Evolutionary conservation across 1,284 basidiomycete genomes (phyloP), one percentile per base, ranked within the genome.

Genomic region (Singerocomus inundabilis): DNA sequence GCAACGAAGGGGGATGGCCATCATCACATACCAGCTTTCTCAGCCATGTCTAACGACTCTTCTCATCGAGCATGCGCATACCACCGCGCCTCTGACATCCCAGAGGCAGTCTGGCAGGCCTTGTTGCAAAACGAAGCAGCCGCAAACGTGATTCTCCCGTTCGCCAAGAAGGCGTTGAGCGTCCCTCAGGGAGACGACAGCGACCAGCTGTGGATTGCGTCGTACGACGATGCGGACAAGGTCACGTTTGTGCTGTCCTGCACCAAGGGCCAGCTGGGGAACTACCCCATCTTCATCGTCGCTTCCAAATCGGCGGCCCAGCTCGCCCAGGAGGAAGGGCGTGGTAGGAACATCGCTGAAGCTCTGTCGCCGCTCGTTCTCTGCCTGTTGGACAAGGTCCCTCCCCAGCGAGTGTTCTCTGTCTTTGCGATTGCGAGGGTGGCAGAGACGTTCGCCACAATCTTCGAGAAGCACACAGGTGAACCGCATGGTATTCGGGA

Each of bases 241-340:
- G 67, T 85, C 45, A 73, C 79, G 32, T 78, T 85, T 49, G 70
- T 88, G 5, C 64, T 86, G 3, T 77, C 83, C 1, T 80, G 80
- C 55, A 82, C 81, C 0, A 64, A 72, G 24, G 78, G 79, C 0
- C 66, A 70, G 3, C 68, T 82, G 30, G 84, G 77, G 1, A 53
- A 68, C 41, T 85, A 87, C 52, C 84, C 83, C 9, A 59, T 81
- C n/a, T 85, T 85, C 64, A 72, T 85, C 33, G 72, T 72, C 51
- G 67, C 75, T 4, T 69, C 73, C 4, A 62, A 70, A 9, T 67
- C 72, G 0, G 51, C 63, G 15, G 34, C 58, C 8, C 58, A 62
- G n/a, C 62, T 77, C 44, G 59, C 41, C 0, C 43, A 48, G 6
- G 62, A 64, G 3, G 50, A 60, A 26, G 40, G 5, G 15, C 24